phyloP scores from a whole-genome alignment of 192 early-diverging fungal species.

The Podila epicladia region DNA sequence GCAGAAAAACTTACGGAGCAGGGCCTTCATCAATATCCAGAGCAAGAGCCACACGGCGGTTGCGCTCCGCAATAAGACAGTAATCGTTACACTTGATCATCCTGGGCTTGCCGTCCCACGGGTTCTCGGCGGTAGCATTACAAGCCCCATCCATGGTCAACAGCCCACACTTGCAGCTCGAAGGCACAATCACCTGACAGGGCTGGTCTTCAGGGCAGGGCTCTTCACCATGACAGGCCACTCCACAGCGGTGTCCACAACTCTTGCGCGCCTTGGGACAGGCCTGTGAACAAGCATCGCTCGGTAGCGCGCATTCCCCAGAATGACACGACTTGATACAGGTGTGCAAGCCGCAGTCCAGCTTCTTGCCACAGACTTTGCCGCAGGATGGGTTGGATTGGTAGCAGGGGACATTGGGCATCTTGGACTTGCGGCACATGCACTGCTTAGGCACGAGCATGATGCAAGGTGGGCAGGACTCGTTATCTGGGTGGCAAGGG shows the following conservation, averaged over 20 bases:
- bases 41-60: slow-evolving; percentile 81
- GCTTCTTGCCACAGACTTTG: slow-evolving; percentile 62
- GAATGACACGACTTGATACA: slow-evolving; percentile 89
- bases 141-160: slow-evolving; percentile 70
- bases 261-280: slow-evolving; percentile 81
- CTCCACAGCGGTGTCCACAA: slow-evolving; percentile 86
- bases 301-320: slow-evolving; percentile 70
- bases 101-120: slow-evolving; percentile 52
- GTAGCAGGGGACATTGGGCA: slow-evolving; percentile 88
- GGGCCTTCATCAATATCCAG: slow-evolving; percentile 67
- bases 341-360: slow-evolving; percentile 76
- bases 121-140: slow-evolving; percentile 61
- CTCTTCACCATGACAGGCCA: slow-evolving; percentile 78
- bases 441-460: slow-evolving; percentile 78
- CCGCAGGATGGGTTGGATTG: slow-evolving; percentile 81
- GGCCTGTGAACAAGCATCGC: slow-evolving; percentile 66
- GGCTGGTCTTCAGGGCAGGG: slow-evolving; percentile 81
- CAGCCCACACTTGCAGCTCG: slow-evolving; percentile 84
- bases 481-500: slow-evolving; percentile 86
- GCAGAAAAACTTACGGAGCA: slow-evolving; percentile 22
- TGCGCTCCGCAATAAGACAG: slow-evolving; percentile 83
- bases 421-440: slow-evolving; percentile 79
- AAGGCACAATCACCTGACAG: slow-evolving; percentile 67
- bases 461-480: slow-evolving; percentile 92
- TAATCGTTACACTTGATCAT: slow-evolving; percentile 81